Conservation (phyloP, 306 rosid genomes). For the Prunus mongolica region DNA sequence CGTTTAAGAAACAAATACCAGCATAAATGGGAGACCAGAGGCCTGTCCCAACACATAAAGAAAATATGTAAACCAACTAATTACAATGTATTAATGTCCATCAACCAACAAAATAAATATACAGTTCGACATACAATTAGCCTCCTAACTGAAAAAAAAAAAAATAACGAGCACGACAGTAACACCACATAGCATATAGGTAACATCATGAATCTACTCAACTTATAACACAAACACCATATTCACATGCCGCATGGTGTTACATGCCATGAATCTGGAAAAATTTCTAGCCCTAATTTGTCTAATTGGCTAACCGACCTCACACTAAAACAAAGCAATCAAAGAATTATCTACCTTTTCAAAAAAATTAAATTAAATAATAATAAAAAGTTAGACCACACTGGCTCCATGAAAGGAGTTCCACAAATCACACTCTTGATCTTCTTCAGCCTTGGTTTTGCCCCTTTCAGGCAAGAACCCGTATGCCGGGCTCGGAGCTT, state of each 20-base stretch:
- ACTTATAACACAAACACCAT: background rate
- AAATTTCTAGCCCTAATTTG: background rate
- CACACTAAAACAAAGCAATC: background rate
- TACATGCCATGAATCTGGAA: background rate
- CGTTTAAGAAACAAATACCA: no score
- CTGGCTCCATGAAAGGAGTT: conserved; percentile 32
- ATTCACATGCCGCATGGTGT: background rate
- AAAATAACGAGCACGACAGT: no score
- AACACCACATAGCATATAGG: no score
- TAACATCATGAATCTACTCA: no score
- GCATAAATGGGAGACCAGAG: no score
- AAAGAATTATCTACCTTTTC: background rate
- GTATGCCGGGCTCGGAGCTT: conserved; percentile 34
- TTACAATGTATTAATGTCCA: no score
- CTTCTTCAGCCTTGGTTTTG: conserved; percentile 36
- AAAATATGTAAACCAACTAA: no score
- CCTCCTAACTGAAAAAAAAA: no score
- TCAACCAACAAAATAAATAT: no score
- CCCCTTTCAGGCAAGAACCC: conserved; percentile 31
- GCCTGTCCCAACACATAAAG: no score
- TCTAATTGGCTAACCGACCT: background rate
- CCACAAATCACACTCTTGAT: conserved; percentile 37
- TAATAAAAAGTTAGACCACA: background rate
- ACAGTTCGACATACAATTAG: no score
- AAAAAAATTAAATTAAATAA: background rate